phyloP scores from a whole-genome alignment of 345 rosid species.

The Streptanthus diversifolius region DNA sequence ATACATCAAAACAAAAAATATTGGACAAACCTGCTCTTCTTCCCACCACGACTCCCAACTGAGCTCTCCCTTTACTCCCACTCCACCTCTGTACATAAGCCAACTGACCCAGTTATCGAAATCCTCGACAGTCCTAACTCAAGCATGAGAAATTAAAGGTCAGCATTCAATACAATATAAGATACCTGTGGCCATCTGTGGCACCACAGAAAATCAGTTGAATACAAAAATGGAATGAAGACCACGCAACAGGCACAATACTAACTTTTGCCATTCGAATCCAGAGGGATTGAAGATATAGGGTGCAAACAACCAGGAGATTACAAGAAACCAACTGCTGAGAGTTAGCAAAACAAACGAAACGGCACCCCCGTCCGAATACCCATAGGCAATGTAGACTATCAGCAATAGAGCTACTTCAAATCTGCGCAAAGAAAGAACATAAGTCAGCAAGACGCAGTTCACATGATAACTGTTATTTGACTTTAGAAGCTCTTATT shows the following conservation, averaged over 20 bases:
- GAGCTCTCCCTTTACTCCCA: slow-evolving; percentile 93
- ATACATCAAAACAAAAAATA: not conserved
- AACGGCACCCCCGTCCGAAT: slow-evolving; percentile 63
- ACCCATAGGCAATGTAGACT: slow-evolving; percentile 93
- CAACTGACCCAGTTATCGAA: slow-evolving; percentile 96
- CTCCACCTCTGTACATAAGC: slow-evolving; percentile 99
- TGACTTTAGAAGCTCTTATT: slow-evolving; percentile 11
- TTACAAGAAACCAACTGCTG: slow-evolving; percentile 97
- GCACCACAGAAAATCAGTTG: not conserved
- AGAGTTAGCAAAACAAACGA: slow-evolving; percentile 75
- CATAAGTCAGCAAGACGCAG: not conserved
- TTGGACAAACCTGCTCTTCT: slow-evolving; percentile 76
- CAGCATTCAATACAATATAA: not conserved
- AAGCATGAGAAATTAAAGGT: not conserved
- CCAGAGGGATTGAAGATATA: slow-evolving; percentile 99
- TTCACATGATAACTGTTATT: not conserved
- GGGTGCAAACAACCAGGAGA: slow-evolving; percentile 98
- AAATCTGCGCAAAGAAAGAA: slow-evolving; percentile 48
- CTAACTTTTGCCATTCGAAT: slow-evolving; percentile 99
- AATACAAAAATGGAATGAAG: slow-evolving; percentile 1
- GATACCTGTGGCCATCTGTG: slow-evolving; percentile 6
- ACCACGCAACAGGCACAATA: slow-evolving; percentile 4
- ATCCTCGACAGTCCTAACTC: slow-evolving; percentile 90
- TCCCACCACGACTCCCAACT: slow-evolving; percentile 99
- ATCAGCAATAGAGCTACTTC: slow-evolving; percentile 97